These are phyloP conservation scores for Carallia brachiata DNA, from an alignment of 345 rosid species.

Conservation along the genomic window DNA sequence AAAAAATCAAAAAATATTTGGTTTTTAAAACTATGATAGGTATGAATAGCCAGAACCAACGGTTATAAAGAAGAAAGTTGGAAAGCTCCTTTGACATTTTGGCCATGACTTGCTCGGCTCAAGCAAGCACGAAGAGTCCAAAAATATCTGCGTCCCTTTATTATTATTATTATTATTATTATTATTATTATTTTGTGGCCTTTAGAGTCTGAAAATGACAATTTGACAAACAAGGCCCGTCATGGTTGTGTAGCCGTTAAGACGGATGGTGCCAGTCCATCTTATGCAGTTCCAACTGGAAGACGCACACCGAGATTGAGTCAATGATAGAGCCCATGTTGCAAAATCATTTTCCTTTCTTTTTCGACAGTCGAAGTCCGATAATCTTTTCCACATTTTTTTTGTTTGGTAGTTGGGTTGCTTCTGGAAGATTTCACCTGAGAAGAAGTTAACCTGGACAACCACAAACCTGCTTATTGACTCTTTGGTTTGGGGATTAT, in stretches of 20 bases:
- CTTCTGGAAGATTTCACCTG: not conserved
- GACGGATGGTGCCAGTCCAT: constrained; percentile 19
- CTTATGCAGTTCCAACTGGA: constrained; percentile 23
- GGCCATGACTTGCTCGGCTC: constrained; percentile 33
- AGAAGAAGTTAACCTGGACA: not conserved
- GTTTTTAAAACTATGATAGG: no score
- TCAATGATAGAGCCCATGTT: not conserved
- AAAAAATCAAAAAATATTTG: no score
- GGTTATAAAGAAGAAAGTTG: constrained; percentile 10
- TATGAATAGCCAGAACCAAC: no score
- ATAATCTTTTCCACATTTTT: not conserved
- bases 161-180: constrained; percentile 20
- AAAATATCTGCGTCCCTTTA: constrained; percentile 32
- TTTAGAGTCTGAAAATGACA: constrained; percentile 32
- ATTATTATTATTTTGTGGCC: not conserved
- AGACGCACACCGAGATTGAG: not conserved
- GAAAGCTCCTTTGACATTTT: constrained; percentile 32
- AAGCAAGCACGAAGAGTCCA: constrained; percentile 33
- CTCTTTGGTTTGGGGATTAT: no score
- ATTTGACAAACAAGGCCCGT: not conserved
- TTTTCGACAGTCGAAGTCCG: no score
- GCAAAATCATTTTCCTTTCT: no score
- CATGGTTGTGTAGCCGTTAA: constrained; percentile 5
- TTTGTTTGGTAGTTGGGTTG: not conserved
- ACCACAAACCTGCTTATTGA: no score